These are phyloP conservation scores for Chaetomium sp. DNA, from an alignment of 2,329 filamentous ascomycete genomes.

Conservation along the genomic window DNA sequence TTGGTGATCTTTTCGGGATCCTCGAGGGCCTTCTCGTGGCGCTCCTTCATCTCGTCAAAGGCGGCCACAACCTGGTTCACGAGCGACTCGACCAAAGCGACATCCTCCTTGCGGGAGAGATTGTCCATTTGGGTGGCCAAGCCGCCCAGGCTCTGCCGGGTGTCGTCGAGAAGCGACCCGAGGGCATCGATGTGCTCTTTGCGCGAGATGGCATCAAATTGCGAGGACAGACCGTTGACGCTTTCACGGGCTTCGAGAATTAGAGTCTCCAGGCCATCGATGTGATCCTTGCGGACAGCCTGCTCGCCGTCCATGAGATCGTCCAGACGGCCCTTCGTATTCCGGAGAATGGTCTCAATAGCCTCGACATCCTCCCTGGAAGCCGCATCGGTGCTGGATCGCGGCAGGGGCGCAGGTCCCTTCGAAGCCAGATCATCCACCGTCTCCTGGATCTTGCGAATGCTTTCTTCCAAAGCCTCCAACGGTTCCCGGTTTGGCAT, in stretches of 20 bases:
- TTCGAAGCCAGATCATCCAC: constrained; percentile 29
- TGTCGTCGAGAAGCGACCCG: constrained; percentile 62
- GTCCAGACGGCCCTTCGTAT: constrained; percentile 82
- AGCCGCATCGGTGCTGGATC: constrained; percentile 43
- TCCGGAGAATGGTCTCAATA: constrained; percentile 83
- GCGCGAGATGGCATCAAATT: constrained; percentile 60
- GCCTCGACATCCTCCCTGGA: constrained; percentile 81
- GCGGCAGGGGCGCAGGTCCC: constrained; percentile 21
- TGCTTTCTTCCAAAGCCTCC: constrained; percentile 18
- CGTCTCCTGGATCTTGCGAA: constrained; percentile 23
- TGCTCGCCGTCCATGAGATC: constrained; percentile 70
- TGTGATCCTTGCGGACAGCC: constrained; percentile 58
- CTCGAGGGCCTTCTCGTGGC: constrained; percentile 46
- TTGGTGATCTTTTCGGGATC: constrained; percentile 66
- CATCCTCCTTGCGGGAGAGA: constrained; percentile 69
- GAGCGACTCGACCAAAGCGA: constrained; percentile 68
- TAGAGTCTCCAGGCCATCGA: constrained; percentile 58
- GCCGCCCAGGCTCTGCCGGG: constrained; percentile 64
- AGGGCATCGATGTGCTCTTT: constrained; percentile 60
- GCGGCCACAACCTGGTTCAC: constrained; percentile 69
- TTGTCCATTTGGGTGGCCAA: constrained; percentile 62
- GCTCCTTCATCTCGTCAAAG: constrained; percentile 67
- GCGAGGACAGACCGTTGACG: constrained; percentile 58
- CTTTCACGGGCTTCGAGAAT: constrained; percentile 69
- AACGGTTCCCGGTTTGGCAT: constrained; percentile 18